These are phyloP conservation scores for Phytophthora rubi DNA, from an alignment of 352 stramenopile genomes.

Conservation along the genomic window DNA sequence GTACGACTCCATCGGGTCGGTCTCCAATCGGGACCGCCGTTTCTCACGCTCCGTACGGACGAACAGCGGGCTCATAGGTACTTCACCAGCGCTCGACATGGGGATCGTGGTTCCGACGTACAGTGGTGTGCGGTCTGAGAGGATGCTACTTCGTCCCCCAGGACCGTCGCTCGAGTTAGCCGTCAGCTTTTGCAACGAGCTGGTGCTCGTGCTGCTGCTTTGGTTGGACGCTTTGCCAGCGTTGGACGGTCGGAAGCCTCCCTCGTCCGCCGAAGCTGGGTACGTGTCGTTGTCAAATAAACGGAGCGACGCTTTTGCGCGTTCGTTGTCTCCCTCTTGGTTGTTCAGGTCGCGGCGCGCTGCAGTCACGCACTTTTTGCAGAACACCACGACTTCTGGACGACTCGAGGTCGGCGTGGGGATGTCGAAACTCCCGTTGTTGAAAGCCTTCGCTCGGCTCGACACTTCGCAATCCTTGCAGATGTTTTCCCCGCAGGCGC, in stretches of 20 bases:
- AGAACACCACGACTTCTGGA: slow-evolving; percentile 54
- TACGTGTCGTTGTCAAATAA: slow-evolving; percentile 51
- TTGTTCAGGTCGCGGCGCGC: slow-evolving; percentile 53
- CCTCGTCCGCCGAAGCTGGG: slow-evolving; percentile 27
- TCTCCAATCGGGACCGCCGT: slow-evolving; percentile 57
- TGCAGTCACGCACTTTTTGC: slow-evolving; percentile 59
- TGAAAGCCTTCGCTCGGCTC: slow-evolving; percentile 59
- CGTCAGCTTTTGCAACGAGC: slow-evolving; percentile 35
- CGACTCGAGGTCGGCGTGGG: slow-evolving; percentile 42
- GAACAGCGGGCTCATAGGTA: slow-evolving; percentile 64
- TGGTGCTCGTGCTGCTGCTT: slow-evolving; percentile 55
- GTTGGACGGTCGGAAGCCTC: slow-evolving; percentile 25
- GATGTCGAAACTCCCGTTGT: slow-evolving; percentile 46
- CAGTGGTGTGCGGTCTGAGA: slow-evolving; percentile 21
- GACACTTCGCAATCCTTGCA: slow-evolving; percentile 70
- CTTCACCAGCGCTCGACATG: slow-evolving; percentile 53
- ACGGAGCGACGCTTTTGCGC: slow-evolving; percentile 18
- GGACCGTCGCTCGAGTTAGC: slow-evolving; percentile 16
- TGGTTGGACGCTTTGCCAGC: slow-evolving; percentile 50
- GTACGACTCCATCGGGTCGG: slow-evolving; percentile 71
- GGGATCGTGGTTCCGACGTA: slow-evolving; percentile 37
- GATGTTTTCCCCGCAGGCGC: slow-evolving; percentile 75
- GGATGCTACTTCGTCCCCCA: slow-evolving; percentile 17
- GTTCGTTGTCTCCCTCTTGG: slow-evolving; percentile 28
- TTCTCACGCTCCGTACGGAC: slow-evolving; percentile 53